Evolutionary conservation across 2,329 filamentous ascomycete genomes (phyloP).

Genomic region (Neofusicoccum sp.): DNA sequence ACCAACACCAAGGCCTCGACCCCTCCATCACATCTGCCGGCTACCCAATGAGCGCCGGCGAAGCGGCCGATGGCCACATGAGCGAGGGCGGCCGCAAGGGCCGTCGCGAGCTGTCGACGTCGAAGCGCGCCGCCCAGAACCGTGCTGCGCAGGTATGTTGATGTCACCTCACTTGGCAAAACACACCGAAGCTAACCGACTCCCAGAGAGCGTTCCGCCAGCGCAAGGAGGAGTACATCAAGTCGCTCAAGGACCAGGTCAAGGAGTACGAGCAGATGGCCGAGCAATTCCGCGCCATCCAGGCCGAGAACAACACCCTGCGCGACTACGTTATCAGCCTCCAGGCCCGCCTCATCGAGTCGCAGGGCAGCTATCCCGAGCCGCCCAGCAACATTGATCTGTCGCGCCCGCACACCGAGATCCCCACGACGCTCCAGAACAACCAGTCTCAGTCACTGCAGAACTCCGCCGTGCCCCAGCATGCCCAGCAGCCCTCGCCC

Average conservation of each 20-base stretch:
- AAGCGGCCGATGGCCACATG: constrained; percentile 48
- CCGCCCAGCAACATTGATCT: constrained; percentile 81
- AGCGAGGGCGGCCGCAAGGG: constrained; percentile 64
- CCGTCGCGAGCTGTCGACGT: constrained; percentile 90
- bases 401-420: constrained; percentile 50
- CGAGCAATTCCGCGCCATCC: constrained; percentile 75
- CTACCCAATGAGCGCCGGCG: constrained; percentile 52
- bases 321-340: constrained; percentile 91
- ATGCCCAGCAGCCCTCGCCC: not conserved
- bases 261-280: constrained; percentile 77
- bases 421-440: constrained; percentile 21
- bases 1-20: constrained; percentile 59
- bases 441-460: constrained; percentile 29
- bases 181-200: not conserved
- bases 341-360: constrained; percentile 82
- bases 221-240: constrained; percentile 97
- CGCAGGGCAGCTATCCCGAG: constrained; percentile 80
- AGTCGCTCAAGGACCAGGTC: constrained; percentile 93
- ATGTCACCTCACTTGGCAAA: too few relatives aligned
- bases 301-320: constrained; percentile 86
- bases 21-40: constrained; percentile 57
- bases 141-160: constrained; percentile 85
- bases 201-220: constrained; percentile 89
- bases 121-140: constrained; percentile 95
- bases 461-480: constrained; percentile 10